Percentiles rank a stretch among this genome's conserved stretches.
Conservation (phyloP, 495 filamentous ascomycete genomes). For the Lepidopterella palustris region DNA sequence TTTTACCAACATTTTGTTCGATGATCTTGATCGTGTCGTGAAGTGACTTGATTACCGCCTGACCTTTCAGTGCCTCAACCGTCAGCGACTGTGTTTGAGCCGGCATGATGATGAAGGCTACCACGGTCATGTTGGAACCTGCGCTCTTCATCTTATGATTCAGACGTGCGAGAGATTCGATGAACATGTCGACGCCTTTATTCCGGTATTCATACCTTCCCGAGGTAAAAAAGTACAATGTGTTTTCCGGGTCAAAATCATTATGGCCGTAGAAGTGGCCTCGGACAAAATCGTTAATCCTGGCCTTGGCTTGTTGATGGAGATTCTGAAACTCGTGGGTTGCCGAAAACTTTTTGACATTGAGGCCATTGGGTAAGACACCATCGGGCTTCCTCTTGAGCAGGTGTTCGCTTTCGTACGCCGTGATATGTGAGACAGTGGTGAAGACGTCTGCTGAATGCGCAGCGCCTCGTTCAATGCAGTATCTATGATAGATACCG, state of each 20-base stretch:
- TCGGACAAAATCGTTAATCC: constrained; percentile 96
- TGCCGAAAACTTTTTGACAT: constrained; percentile 97
- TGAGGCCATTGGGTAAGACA: constrained; percentile 91
- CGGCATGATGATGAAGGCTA: constrained; percentile 99
- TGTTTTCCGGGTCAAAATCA: constrained; percentile 93
- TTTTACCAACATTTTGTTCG: constrained; percentile 81
- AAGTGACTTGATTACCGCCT: constrained; percentile 93
- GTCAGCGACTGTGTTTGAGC: constrained; percentile 94
- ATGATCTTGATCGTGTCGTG: constrained; percentile 87
- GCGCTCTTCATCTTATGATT: constrained; percentile 84
- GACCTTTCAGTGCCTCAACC: constrained; percentile 91
- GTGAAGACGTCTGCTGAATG: constrained; percentile 95
- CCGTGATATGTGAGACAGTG: constrained; percentile 96
- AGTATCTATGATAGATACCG: constrained; percentile 97
- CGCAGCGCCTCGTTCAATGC: constrained; percentile 88
- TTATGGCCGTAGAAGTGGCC: constrained; percentile 99
- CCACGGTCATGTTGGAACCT: constrained; percentile 87
- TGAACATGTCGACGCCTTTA: constrained; percentile 99
- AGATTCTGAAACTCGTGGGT: constrained; percentile 99
- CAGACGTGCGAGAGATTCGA: constrained; percentile 87
- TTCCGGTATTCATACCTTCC: constrained; percentile 97
- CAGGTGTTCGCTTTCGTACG: constrained; percentile 94
- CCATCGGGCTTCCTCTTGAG: constrained; percentile 97
- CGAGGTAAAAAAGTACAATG: constrained; percentile 95
- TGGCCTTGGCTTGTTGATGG: constrained; percentile 91